Evolutionary conservation across 257 asterid genomes (phyloP).

Genomic region (Thymus mandschuricus): DNA sequence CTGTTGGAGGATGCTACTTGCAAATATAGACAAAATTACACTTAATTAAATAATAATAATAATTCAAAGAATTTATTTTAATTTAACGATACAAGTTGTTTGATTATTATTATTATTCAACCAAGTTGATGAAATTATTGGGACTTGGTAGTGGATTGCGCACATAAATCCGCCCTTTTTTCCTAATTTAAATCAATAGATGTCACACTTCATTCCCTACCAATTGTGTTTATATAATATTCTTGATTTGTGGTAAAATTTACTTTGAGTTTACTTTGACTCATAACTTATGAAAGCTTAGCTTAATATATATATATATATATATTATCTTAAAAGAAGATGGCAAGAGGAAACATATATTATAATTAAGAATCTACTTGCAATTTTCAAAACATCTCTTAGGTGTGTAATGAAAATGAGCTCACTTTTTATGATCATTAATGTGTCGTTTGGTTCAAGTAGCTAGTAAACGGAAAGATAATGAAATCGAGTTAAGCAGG

Average conservation of each 20-base stretch:
- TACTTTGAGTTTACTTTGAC: too few species aligned
- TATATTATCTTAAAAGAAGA: too few species aligned
- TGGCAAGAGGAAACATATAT: too few species aligned
- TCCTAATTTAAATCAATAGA: not conserved
- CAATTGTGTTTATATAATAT: not conserved
- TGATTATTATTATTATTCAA: not conserved
- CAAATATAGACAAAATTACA: conserved; percentile 12
- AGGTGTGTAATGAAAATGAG: too few species aligned
- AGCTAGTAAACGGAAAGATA: too few species aligned
- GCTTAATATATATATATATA: too few species aligned
- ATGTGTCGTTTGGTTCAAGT: too few species aligned
- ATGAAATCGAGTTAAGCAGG: too few species aligned
- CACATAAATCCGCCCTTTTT: conserved; percentile 9
- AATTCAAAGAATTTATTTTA: not conserved
- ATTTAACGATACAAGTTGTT: conserved; percentile 18
- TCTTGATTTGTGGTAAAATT: not conserved
- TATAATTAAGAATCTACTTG: too few species aligned
- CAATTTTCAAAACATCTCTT: too few species aligned
- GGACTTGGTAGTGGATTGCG: conserved; percentile 32
- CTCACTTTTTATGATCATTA: too few species aligned
- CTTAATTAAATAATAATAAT: conserved; percentile 8
- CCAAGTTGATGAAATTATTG: conserved; percentile 31
- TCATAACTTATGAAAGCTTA: too few species aligned
- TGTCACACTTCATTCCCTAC: not conserved
- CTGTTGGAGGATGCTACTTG: conserved; percentile 32